Percentiles rank a stretch among this genome's conserved stretches.
These are phyloP conservation scores for Mycosphaerelloides madeirae DNA, from an alignment of 2,329 filamentous ascomycete genomes.

Conservation along the genomic window DNA sequence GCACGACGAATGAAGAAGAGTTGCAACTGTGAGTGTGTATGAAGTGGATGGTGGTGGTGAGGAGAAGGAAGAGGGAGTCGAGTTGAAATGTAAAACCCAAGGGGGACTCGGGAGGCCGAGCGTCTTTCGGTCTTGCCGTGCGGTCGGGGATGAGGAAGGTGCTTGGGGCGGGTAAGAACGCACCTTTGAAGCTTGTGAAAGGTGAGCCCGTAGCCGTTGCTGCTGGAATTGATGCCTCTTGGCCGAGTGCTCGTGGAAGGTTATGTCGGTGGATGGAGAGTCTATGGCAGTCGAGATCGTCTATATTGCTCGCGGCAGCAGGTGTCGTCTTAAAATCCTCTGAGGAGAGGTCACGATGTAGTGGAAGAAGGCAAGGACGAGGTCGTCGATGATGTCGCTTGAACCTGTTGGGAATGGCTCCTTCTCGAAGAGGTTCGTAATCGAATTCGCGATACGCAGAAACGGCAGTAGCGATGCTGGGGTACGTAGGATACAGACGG, in stretches of 20 bases:
- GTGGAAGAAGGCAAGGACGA: neutral
- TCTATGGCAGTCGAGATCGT: neutral
- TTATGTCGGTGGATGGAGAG: conserved; percentile 1
- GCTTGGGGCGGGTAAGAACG: conserved; percentile 11
- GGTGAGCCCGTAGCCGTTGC: conserved; percentile 8
- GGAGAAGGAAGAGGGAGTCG: conserved; percentile 18
- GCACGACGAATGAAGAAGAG: conserved; percentile 35
- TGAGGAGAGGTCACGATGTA: conserved; percentile 16
- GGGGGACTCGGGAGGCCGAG: conserved; percentile 6
- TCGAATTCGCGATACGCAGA: neutral
- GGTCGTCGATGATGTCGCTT: neutral
- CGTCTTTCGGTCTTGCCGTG: conserved; percentile 5
- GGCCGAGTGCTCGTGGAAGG: conserved; percentile 10
- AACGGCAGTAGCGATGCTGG: conserved; percentile 5
- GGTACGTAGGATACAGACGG: neutral
- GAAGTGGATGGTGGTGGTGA: conserved; percentile 27
- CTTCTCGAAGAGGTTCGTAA: no score
- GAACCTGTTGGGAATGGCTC: no score
- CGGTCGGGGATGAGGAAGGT: conserved; percentile 16
- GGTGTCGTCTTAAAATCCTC: no score
- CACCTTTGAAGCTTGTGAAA: conserved; percentile 13
- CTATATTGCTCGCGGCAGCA: no score
- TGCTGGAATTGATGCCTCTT: conserved; percentile 12
- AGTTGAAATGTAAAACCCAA: conserved; percentile 3
- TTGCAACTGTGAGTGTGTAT: conserved; percentile 21